These are phyloP conservation scores for Pichia sp. DNA, from an alignment of 1,139 yeast species.

Conservation along the genomic window DNA sequence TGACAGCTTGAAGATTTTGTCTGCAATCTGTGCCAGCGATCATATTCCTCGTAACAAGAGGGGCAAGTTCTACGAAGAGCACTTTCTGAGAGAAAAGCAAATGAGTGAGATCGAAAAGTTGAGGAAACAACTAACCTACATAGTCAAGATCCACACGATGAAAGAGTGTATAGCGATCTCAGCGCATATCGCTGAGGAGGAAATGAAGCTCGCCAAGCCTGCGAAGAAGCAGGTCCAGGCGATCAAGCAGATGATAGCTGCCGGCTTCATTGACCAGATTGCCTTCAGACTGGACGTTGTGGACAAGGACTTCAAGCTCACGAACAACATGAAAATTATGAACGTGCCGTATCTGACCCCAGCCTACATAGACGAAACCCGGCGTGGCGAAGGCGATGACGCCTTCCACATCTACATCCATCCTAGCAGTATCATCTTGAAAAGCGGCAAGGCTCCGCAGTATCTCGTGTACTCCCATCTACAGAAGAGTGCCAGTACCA, in stretches of 20 bases:
- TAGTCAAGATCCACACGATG: constrained; percentile 62
- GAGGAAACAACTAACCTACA: constrained; percentile 69
- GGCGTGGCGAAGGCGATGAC: constrained; percentile 26
- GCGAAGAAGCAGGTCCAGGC: constrained; percentile 64
- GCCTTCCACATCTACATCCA: constrained; percentile 70
- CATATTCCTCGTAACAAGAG: constrained; percentile 53
- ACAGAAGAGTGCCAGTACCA: constrained; percentile 33
- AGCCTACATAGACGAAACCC: constrained; percentile 31
- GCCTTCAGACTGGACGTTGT: constrained; percentile 78
- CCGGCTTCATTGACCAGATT: constrained; percentile 89
- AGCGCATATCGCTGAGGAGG: constrained; percentile 37
- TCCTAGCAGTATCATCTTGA: constrained; percentile 61
- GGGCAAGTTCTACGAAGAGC: constrained; percentile 45
- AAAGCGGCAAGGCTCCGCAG: constrained; percentile 59
- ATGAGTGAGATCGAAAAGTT: constrained; percentile 85
- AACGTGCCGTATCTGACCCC: constrained; percentile 76
- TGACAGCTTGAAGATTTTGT: constrained; percentile 70
- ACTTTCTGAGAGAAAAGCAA: constrained; percentile 61
- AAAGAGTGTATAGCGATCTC: constrained; percentile 55
- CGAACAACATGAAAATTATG: constrained; percentile 55
- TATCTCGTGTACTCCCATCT: constrained; percentile 68
- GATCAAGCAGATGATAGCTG: constrained; percentile 84
- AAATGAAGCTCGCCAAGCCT: constrained; percentile 66
- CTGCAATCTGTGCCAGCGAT: constrained; percentile 87
- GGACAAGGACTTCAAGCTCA: constrained; percentile 56